Base-by-base conservation (phyloP, 2,329 filamentous ascomycete genomes). In the Ambrosiella beaveri region DNA sequence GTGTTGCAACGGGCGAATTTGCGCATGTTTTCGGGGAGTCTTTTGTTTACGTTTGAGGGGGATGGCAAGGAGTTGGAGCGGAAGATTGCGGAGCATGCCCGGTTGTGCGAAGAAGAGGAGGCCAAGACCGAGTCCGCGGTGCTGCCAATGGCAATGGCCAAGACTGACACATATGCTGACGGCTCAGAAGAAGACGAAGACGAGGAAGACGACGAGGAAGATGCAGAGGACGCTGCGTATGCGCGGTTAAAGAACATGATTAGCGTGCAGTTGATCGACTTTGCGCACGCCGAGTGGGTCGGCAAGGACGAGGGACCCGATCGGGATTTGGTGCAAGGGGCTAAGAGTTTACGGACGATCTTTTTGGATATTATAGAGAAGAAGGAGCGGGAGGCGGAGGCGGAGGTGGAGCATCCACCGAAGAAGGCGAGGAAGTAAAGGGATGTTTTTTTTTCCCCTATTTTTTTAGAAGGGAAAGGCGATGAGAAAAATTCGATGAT, bases 191-290 rank as follows among this genome's bases (percentile, higher is more conserved):
- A 61, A 47, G 63, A 64, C 37, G 56, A 64, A 3, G 64, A 56
- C 5, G 56, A 52, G 7, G 54, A 39, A 65, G 57, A 67, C 66
- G 15, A 67, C 68, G 7, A 57, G 3, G 70, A 71, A 1, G 73
- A 76, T 1, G 75, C 75, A 3, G 79, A 82, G 1, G 75, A 79
- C 11, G 68, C 69, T 44, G 69, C 71, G 0, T 67, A 68, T 1
- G 69, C 73, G 0, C 73, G 74, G 1, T 79, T 95, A 6, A 40
- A 40, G 40, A 17, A 15, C 9, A 13, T 41, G 49, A 88, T 85
- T 65, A 78, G 81, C 11, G 75, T 96, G 54, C 93, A 91, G 67
- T 76, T 98, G 62, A 98, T 98, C 64, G 93, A 98, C 69, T 98
- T 98, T 75, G 93, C 93, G 1, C 93, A 98, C 70, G 93, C 93